Evolutionary conservation across 306 rosid genomes (phyloP), one percentile per base, ranked within the genome.

Genomic region (Corylus avellana): DNA sequence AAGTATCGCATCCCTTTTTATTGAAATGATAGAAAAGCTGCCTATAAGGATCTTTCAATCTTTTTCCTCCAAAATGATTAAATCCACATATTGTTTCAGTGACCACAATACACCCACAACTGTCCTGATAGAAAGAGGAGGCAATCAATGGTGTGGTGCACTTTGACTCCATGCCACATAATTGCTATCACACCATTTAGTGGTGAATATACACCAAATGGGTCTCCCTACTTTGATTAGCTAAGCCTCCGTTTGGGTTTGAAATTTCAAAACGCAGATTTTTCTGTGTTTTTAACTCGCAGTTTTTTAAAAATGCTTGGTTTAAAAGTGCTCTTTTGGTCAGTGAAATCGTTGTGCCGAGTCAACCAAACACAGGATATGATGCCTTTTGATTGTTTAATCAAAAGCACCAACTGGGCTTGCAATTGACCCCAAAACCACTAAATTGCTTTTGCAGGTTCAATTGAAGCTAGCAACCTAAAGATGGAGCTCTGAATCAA

Each of bases 401-500:
- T 44, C 67, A 20, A 58, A 42, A 67, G 72, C 72, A 67, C 12
- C 72, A 18, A 67, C 2, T 2, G 25, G 25, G 70, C 22, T 63
- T 63, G 12, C 32, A 63, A 22, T 20, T 67, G 49, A 67, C 29
- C 22, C 72, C 39, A 39, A 39, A 39, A 17, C 25, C 14, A 39
- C 16, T 4, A 0, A 18, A 67, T 32, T 67, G 12, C 75, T 68
- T 81, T 75, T 73, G 80, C 89, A 92, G 97, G 92, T 70, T 71
- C 89, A 49, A 69, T 84, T 78, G 93, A 90, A 82, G 90, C 79
- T 56, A 81, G 88, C 84, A 91, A 87, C 83, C 73, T 84, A 77
- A 92, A 92, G 92, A 92, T 86, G 97, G 93, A 90, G 90, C 89
- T 89, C 88, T 89, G 86, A 85, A 85, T 39, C 35, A 35, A 80